Percentiles rank a stretch among this genome's conserved stretches.
Evolutionary conservation across 345 rosid genomes (phyloP).

Genomic region (Lepidium africanum): DNA sequence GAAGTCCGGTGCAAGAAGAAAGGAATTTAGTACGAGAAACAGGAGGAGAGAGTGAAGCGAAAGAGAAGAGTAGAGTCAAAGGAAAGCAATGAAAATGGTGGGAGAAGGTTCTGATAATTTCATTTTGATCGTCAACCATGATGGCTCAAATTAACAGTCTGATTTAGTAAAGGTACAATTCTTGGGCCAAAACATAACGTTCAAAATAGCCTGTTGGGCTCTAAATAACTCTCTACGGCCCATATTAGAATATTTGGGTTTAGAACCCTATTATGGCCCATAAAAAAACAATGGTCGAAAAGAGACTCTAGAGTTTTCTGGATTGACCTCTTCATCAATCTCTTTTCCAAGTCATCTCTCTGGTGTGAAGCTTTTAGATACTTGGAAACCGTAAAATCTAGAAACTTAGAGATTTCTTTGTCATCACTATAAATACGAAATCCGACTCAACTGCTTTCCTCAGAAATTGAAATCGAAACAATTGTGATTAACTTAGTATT

Average conservation of each 20-base stretch:
- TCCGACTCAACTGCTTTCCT: not conserved
- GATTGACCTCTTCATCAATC: not conserved
- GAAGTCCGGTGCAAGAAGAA: not conserved
- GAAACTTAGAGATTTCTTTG: constrained; percentile 3
- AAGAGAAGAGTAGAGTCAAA: constrained; percentile 9
- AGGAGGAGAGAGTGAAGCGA: not conserved
- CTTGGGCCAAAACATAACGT: not conserved
- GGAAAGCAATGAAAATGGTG: constrained; percentile 18
- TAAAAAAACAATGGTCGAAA: not conserved
- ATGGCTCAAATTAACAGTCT: not conserved
- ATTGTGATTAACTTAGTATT: not conserved
- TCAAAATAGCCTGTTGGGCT: not conserved
- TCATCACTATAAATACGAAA: not conserved
- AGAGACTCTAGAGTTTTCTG: not conserved
- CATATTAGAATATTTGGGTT: not conserved
- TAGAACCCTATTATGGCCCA: not conserved
- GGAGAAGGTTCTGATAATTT: not conserved
- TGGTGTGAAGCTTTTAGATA: not conserved
- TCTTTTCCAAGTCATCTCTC: not conserved
- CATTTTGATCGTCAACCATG: not conserved
- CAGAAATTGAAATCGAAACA: not conserved
- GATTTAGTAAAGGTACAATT: not conserved
- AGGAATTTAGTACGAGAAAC: not conserved
- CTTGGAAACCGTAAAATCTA: not conserved
- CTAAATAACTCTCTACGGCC: not conserved